A percentile compares a stretch with the other conserved stretches of the same genome.
phyloP scores from a whole-genome alignment of 2,329 filamentous ascomycete genomes.

The Colletotrichum agaves region DNA sequence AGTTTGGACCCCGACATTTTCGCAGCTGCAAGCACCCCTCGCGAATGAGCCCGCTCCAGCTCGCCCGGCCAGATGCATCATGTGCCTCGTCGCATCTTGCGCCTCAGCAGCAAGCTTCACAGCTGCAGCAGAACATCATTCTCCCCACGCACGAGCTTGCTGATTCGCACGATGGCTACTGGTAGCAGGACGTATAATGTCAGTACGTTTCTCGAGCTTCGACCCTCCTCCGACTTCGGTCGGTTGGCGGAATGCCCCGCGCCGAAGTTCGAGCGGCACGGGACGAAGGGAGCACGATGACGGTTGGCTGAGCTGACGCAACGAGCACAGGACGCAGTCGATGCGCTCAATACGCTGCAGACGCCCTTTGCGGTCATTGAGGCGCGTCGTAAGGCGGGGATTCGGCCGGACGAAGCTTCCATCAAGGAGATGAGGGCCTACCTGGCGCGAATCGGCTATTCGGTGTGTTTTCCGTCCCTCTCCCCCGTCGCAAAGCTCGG shows the following conservation, averaged over 20 bases:
- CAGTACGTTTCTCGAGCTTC: background rate
- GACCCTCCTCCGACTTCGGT: constrained; percentile 16
- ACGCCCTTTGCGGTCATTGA: constrained; percentile 86
- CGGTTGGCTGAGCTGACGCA: background rate
- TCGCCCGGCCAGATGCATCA: constrained; percentile 35
- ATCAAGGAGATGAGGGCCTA: constrained; percentile 80
- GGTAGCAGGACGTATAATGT: constrained; percentile 35
- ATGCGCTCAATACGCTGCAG: constrained; percentile 89
- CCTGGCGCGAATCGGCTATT: constrained; percentile 56
- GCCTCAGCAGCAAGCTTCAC: constrained; percentile 9
- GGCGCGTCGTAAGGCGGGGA: constrained; percentile 78
- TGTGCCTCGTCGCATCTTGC: constrained; percentile 32
- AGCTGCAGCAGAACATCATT: background rate
- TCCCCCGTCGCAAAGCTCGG: too few relatives aligned
- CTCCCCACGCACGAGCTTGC: too few relatives aligned
- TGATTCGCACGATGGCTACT: constrained; percentile 30
- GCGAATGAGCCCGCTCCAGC: background rate
- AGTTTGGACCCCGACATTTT: background rate
- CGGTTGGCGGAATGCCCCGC: background rate
- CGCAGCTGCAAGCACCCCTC: background rate
- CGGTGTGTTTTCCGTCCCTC: background rate
- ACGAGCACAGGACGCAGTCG: constrained; percentile 81
- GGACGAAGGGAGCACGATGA: background rate
- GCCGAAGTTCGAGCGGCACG: background rate
- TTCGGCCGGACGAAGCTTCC: constrained; percentile 71